Percentiles rank a stretch among this genome's conserved stretches.
Evolutionary conservation across 2,329 filamentous ascomycete species (phyloP).

Genomic region (Penicillium freii): DNA sequence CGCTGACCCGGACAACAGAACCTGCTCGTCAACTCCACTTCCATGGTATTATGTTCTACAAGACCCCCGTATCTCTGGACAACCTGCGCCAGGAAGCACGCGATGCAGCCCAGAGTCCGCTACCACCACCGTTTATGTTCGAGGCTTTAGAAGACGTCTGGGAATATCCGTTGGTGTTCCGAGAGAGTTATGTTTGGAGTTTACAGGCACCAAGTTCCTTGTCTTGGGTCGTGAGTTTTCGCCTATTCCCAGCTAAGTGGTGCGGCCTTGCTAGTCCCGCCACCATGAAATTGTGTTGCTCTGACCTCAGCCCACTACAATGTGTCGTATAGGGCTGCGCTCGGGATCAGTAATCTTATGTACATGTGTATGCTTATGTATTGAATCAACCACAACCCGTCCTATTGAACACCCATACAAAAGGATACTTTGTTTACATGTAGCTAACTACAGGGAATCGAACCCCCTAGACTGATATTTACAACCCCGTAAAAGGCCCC

Average conservation of each 20-base stretch:
- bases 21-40: too few relatives aligned
- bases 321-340: too few relatives aligned
- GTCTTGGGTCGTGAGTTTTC: neutral
- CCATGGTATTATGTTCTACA: too few relatives aligned
- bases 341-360: neutral
- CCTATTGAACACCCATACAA: neutral
- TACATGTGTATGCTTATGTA: neutral
- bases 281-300: too few relatives aligned
- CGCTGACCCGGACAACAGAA: too few relatives aligned
- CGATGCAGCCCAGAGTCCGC: neutral
- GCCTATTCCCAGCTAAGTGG: neutral
- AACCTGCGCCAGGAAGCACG: too few relatives aligned
- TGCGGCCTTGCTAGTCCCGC: neutral
- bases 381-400: neutral
- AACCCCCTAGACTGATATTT: neutral
- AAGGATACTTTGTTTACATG: neutral
- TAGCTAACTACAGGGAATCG: neutral
- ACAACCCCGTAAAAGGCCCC: conserved; percentile 15
- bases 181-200: neutral
- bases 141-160: neutral
- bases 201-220: neutral
- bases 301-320: too few relatives aligned
- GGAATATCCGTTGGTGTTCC: neutral
- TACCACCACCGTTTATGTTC: neutral
- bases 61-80: neutral